These are phyloP conservation scores for Lentithecium fluviatile DNA, from an alignment of 495 filamentous ascomycete species.

Conservation along the genomic window DNA sequence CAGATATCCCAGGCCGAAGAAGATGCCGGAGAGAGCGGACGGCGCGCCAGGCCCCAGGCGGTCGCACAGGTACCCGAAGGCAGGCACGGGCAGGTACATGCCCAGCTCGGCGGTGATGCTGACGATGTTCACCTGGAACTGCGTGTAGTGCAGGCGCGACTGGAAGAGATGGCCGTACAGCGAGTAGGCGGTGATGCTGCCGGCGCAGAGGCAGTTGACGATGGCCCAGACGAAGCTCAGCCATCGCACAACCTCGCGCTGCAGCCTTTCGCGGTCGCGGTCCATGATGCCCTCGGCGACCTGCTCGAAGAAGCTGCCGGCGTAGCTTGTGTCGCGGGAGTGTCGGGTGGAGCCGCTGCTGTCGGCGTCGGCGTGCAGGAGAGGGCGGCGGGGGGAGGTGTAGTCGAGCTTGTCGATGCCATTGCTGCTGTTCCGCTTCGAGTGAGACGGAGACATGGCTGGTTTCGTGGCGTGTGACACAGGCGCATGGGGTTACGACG, in stretches of 20 bases:
- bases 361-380: slow-evolving; percentile 43
- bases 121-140: slow-evolving; percentile 86
- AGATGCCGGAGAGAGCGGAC: slow-evolving; percentile 63
- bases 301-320: slow-evolving; percentile 60
- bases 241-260: slow-evolving; percentile 52
- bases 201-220: slow-evolving; percentile 50
- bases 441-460: slow-evolving; percentile 26
- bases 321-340: slow-evolving; percentile 44
- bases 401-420: slow-evolving; percentile 63
- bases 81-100: slow-evolving; percentile 83
- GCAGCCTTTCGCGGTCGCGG: slow-evolving; percentile 55
- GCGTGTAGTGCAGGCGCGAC: slow-evolving; percentile 76
- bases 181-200: slow-evolving; percentile 62
- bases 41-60: slow-evolving; percentile 75
- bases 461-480: slow-evolving; percentile 18
- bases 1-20: slow-evolving; percentile 80
- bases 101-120: slow-evolving; percentile 79
- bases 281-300: slow-evolving; percentile 62
- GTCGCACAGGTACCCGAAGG: slow-evolving; percentile 91
- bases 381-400: slow-evolving; percentile 49
- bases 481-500: neutral
- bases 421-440: slow-evolving; percentile 28
- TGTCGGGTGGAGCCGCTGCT: slow-evolving; percentile 31
- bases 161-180: slow-evolving; percentile 89
- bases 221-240: slow-evolving; percentile 61